Evolutionary conservation across 495 filamentous ascomycete species (phyloP), one percentile per base, ranked within the genome.

Genomic region (Thozetella sp.): DNA sequence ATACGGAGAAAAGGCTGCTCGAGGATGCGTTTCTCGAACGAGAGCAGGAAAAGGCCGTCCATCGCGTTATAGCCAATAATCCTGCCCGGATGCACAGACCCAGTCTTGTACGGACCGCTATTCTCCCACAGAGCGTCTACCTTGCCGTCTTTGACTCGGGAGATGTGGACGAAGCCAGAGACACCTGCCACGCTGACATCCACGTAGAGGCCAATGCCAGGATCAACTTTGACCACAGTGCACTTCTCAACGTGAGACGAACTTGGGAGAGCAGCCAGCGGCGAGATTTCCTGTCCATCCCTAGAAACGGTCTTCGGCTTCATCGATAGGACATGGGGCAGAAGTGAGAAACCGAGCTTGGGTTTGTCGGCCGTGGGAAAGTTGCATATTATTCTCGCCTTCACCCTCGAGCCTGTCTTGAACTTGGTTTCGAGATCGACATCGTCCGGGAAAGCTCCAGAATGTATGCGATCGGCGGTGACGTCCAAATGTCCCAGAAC

Each of bases 91-190:
- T 99, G 95, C 22, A 77, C 80, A 9, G 92, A 88, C 23, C 85
- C 93, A 20, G 90, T 55, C 72, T 90, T 90, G 75, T 88, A 97
- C 1, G 86, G 77, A 0, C 95, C 95, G 20, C 82, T 82, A n/a
- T 83, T 79, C 56, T 90, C 83, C 2, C 89, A 89, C 10, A 97
- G 80, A 3, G 79, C 83, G 67, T 97, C 95, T 55, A 96, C 82
- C 72, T 92, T 96, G 30, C 86, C 87, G 72, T 99, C 93, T 30
- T 92, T 87, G 56, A 99, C 81, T 57, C 88, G 85, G 0, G 95
- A 98, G 51, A 98, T 96, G 72, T 99, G 95, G 12, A 95, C 91
- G 72, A 95, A 98, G 34, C 93, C 94, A 43, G 86, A 76, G 46
- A 94, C 80, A 26, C 85, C 87, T 43, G 86, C 78, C 11, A 91